Evolutionary conservation across 176 grass and related monocot species (phyloP), one percentile per base, ranked within the genome.

Genomic region (Oropetium thomaeum): DNA sequence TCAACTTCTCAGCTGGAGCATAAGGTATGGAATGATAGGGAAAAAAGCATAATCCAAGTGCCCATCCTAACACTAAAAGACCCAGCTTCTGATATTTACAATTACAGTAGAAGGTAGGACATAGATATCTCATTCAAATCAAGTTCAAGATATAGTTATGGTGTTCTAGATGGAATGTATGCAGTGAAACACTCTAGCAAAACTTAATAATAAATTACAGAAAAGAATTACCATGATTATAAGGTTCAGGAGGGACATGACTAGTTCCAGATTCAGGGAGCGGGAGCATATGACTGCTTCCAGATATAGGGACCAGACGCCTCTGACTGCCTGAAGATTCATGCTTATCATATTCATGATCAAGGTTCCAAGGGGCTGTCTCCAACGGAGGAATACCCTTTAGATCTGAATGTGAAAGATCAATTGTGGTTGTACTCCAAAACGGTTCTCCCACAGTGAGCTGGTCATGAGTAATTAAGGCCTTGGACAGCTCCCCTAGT

Each of bases 351-450:
- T n/a, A n/a, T n/a, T n/a, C n/a, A n/a, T n/a, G n/a, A n/a, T 74
- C 80, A 74, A 69, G 57, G 63, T 27, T 55, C 86, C 35, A 63
- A 3, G 45, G 44, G 55, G 64, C 69, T 37, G 44, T 44, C 19
- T 54, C 61, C 43, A 70, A 5, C 7, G 23, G 1, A 48, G 35
- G 65, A 82, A 55, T 7, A 6, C 60, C 72, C 26, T 65, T 80
- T 15, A 81, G 65, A 76, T 81, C 84, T 54, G 75, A 12, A 25
- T 58, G 80, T 38, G 83, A 81, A n/a, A 88, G 29, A 54, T 88
- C 86, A 14, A 88, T 88, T 53, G 86, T 88, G 54, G 62, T 88
- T 10, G 86, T 88, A 13, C 86, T 88, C 80, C 86, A 88, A 38
- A 69, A 83, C 6, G 59, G 27, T n/a, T 88, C 80, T 15, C 43